These are phyloP conservation scores for Debaryomyces subglobosus DNA, from an alignment of 1,139 yeast species.

Conservation along the genomic window DNA sequence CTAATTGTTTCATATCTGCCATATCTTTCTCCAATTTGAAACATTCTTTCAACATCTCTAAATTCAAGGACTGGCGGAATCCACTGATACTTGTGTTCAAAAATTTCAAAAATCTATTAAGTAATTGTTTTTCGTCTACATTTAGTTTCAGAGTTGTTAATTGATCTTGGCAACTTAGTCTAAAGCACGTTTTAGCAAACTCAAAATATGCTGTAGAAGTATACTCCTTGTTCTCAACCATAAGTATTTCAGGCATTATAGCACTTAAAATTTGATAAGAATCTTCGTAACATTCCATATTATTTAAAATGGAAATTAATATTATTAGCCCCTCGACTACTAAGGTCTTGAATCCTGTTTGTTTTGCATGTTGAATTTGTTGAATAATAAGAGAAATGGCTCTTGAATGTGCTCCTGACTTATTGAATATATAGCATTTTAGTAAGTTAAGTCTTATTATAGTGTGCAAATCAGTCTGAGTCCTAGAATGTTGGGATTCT, in stretches of 20 bases:
- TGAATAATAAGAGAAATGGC: constrained; percentile 49
- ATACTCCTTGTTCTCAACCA: constrained; percentile 35
- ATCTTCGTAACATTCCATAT: constrained; percentile 39
- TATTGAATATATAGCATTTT: constrained; percentile 43
- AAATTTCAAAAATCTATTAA: constrained; percentile 34
- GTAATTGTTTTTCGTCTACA: constrained; percentile 16
- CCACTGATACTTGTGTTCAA: constrained; percentile 49
- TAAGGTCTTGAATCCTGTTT: constrained; percentile 42
- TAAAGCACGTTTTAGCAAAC: constrained; percentile 33
- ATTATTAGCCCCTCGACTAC: constrained; percentile 44
- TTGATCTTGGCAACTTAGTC: constrained; percentile 13
- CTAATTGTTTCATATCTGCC: constrained; percentile 26
- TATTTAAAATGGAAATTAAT: constrained; percentile 41
- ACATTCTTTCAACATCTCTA: constrained; percentile 32
- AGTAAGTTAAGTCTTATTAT: constrained; percentile 46
- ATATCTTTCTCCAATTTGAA: constrained; percentile 40
- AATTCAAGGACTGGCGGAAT: constrained; percentile 35
- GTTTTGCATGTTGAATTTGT: constrained; percentile 44
- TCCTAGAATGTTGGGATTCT: constrained; percentile 21
- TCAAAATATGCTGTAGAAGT: constrained; percentile 42
- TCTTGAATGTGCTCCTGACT: constrained; percentile 40
- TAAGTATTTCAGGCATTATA: constrained; percentile 44
- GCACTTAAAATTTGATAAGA: constrained; percentile 35
- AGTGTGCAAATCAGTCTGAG: constrained; percentile 38
- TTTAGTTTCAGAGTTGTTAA: constrained; percentile 4